Conservation (phyloP, 2,329 filamentous ascomycete genomes). For the Colletotrichum sp. region DNA sequence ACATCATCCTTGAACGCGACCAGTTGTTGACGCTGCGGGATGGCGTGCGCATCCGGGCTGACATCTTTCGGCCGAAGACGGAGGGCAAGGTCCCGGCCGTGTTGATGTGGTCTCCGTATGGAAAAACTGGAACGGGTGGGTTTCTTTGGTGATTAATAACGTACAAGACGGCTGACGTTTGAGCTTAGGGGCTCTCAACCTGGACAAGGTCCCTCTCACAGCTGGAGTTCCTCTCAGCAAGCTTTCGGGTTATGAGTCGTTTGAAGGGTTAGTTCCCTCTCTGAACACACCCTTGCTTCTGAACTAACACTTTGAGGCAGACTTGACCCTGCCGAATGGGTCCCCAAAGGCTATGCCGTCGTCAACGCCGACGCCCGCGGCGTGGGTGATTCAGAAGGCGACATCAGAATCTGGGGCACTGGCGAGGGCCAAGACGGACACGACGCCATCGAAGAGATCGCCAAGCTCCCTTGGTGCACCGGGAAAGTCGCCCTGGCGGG, state of each 20-base stretch:
- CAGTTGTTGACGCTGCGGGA: neutral
- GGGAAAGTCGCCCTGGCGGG: neutral
- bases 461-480: neutral
- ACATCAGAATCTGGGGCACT: neutral
- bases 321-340: slow-evolving; percentile 4
- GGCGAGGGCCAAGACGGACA: slow-evolving; percentile 1
- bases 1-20: neutral
- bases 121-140: neutral
- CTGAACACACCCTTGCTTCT: neutral
- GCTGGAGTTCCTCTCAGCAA: neutral
- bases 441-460: slow-evolving; percentile 4
- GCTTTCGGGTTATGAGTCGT: slow-evolving; percentile 1
- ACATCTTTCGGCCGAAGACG: slow-evolving; percentile 1
- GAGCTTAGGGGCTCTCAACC: neutral
- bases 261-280: neutral
- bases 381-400: neutral
- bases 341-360: neutral
- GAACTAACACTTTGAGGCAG: neutral
- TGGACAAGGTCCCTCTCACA: neutral
- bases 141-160: rapidly evolving
- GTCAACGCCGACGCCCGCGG: neutral
- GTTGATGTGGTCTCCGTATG: slow-evolving; percentile 2
- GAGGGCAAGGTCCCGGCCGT: neutral
- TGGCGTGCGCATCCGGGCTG: neutral
- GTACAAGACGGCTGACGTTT: neutral